Percentiles rank a stretch among this genome's conserved stretches.
Evolutionary conservation across 345 rosid species (phyloP).

Genomic region (Hypericum perforatum): DNA sequence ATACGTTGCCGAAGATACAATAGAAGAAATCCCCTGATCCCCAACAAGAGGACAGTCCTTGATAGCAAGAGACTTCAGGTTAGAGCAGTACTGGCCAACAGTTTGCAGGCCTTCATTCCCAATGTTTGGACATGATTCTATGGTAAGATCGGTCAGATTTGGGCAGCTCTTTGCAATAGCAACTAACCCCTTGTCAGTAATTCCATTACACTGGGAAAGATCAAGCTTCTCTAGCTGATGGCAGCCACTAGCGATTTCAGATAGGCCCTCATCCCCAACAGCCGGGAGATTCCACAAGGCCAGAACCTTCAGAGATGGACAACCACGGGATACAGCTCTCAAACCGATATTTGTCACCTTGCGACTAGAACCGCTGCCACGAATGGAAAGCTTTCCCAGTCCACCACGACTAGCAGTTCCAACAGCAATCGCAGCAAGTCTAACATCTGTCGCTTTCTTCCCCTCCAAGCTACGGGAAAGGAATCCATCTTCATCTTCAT

Average conservation of each 20-base stretch:
- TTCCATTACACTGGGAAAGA: constrained; percentile 43
- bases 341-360: constrained; percentile 66
- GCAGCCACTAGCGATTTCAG: constrained; percentile 73
- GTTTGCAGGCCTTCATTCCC: constrained; percentile 74
- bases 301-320: constrained; percentile 60
- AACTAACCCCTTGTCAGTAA: constrained; percentile 55
- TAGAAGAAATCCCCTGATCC: constrained; percentile 73
- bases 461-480: constrained; percentile 81
- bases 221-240: constrained; percentile 69
- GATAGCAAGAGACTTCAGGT: constrained; percentile 59
- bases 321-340: constrained; percentile 62
- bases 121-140: constrained; percentile 66
- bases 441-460: constrained; percentile 76
- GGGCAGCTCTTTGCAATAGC: constrained; percentile 64
- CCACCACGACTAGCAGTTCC: constrained; percentile 94
- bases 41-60: constrained; percentile 67
- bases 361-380: constrained; percentile 23
- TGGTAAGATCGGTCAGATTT: constrained; percentile 51
- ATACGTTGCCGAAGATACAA: constrained; percentile 41
- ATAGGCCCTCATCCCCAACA: constrained; percentile 55
- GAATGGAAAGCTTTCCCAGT: constrained; percentile 58
- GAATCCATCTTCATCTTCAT: constrained; percentile 34
- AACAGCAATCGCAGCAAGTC: constrained; percentile 78
- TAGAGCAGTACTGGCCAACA: constrained; percentile 48
- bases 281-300: constrained; percentile 63